A percentile compares a stretch with the other conserved stretches of the same genome.
Evolutionary conservation across 2,329 filamentous ascomycete species (phyloP).

Genomic region (Talaromyces sp.): DNA sequence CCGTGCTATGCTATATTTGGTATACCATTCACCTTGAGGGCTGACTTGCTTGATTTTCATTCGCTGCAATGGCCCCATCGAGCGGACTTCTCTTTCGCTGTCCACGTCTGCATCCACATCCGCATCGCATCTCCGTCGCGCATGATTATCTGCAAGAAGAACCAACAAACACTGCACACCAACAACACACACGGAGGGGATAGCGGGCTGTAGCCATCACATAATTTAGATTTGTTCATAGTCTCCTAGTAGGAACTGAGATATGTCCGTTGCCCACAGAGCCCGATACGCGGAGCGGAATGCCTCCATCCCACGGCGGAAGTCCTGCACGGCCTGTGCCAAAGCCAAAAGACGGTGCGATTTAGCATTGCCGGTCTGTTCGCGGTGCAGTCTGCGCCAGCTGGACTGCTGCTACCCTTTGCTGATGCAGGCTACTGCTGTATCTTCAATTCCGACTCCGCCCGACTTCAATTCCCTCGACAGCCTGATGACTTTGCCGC

Average conservation of each 20-base stretch:
- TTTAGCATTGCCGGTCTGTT: slow-evolving; percentile 47
- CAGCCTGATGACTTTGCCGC: neutral
- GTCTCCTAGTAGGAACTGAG: neutral
- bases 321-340: slow-evolving; percentile 54
- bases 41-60: neutral
- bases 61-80: neutral
- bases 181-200: neutral
- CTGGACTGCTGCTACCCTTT: slow-evolving; percentile 45
- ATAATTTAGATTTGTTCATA: too few species aligned
- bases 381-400: slow-evolving; percentile 47
- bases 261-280: slow-evolving; percentile 6
- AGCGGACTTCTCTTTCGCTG: neutral
- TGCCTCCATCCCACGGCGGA: slow-evolving; percentile 45
- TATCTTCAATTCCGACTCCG: slow-evolving; percentile 7
- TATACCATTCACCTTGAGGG: neutral
- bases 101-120: neutral
- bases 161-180: neutral
- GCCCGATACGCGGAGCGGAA: slow-evolving; percentile 27
- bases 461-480: neutral
- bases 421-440: slow-evolving; percentile 17
- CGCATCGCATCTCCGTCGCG: neutral
- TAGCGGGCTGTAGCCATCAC: too few species aligned
- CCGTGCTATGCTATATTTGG: neutral
- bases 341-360: slow-evolving; percentile 56
- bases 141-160: neutral